Percentiles rank a stretch among this genome's conserved stretches.
These are phyloP conservation scores for Urtica urens DNA, from an alignment of 306 rosid species.

Conservation along the genomic window DNA sequence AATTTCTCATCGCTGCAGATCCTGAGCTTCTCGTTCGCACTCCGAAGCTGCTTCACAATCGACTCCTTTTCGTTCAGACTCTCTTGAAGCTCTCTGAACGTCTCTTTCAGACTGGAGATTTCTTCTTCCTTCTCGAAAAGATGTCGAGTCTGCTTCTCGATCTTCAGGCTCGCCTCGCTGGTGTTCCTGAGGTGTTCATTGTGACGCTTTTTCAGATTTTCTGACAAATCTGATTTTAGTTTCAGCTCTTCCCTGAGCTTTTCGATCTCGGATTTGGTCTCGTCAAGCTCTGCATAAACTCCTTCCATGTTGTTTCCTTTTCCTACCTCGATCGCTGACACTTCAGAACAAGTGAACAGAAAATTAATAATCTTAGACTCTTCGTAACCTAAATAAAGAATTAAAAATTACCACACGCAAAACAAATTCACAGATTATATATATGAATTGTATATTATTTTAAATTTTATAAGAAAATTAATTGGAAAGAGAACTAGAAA, in stretches of 20 bases:
- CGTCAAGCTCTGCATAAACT: conserved; percentile 53
- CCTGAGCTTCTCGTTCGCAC: conserved; percentile 46
- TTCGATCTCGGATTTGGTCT: conserved; percentile 50
- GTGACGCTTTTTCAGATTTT: conserved; percentile 48
- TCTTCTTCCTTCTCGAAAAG: conserved; percentile 37
- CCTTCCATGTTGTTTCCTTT: conserved; percentile 37
- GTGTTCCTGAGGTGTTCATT: conserved; percentile 30
- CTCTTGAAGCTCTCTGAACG: conserved; percentile 31
- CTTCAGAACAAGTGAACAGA: not conserved
- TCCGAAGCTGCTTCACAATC: conserved; percentile 36
- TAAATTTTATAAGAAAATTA: too few relatives aligned
- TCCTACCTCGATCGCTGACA: conserved; percentile 8
- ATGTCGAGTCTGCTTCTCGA: conserved; percentile 48
- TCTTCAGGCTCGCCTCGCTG: conserved; percentile 36
- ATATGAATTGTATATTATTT: too few relatives aligned
- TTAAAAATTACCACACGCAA: not conserved
- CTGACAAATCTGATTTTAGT: conserved; percentile 32
- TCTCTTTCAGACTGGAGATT: conserved; percentile 13
- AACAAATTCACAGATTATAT: too few relatives aligned
- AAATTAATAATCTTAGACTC: too few relatives aligned
- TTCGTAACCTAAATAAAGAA: conserved; percentile 10
- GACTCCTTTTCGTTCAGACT: conserved; percentile 35
- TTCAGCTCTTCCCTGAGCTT: conserved; percentile 46
- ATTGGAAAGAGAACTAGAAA: too few relatives aligned
- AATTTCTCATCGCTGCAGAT: conserved; percentile 34